These are phyloP conservation scores for Aureobasidium lini DNA, from an alignment of 2,329 filamentous ascomycete genomes.

Conservation along the genomic window DNA sequence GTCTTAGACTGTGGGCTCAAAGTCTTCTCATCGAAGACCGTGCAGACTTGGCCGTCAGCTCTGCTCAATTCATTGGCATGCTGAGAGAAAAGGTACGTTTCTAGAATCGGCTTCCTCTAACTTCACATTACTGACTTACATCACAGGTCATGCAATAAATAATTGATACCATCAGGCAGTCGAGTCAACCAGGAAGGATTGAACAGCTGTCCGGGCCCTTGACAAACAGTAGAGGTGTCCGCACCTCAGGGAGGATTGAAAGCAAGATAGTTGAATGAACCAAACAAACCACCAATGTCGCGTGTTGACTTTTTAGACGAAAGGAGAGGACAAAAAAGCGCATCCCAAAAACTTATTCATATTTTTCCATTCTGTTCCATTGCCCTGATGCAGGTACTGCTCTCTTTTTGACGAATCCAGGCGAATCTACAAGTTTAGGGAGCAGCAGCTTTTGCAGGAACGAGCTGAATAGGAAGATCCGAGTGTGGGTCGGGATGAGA, in stretches of 20 bases:
- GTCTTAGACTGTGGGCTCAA: conserved; percentile 92
- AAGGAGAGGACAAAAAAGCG: neutral
- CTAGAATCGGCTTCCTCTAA: neutral
- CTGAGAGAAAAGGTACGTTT: conserved; percentile 83
- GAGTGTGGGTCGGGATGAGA: neutral
- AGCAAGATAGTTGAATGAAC: neutral
- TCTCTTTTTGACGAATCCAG: no score
- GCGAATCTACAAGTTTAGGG: no score
- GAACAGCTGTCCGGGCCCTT: neutral
- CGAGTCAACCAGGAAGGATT: neutral
- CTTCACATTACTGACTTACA: neutral
- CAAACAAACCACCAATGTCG: neutral
- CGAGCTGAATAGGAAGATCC: neutral
- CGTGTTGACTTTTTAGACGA: neutral
- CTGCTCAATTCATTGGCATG: conserved; percentile 86
- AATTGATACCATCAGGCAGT: neutral
- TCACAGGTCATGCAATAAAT: conserved; percentile 5
- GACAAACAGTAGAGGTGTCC: conserved; percentile 5
- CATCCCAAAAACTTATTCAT: neutral
- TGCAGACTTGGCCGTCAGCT: conserved; percentile 86
- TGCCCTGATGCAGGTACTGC: neutral
- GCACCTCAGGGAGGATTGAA: neutral
- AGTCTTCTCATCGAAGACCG: conserved; percentile 91
- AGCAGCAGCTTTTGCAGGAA: no score
- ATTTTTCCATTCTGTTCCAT: neutral